A percentile compares a stretch with the other conserved stretches of the same genome.
phyloP scores from a whole-genome alignment of 805 yeast genomes.

The Cyberlindnera xylosilytica region DNA sequence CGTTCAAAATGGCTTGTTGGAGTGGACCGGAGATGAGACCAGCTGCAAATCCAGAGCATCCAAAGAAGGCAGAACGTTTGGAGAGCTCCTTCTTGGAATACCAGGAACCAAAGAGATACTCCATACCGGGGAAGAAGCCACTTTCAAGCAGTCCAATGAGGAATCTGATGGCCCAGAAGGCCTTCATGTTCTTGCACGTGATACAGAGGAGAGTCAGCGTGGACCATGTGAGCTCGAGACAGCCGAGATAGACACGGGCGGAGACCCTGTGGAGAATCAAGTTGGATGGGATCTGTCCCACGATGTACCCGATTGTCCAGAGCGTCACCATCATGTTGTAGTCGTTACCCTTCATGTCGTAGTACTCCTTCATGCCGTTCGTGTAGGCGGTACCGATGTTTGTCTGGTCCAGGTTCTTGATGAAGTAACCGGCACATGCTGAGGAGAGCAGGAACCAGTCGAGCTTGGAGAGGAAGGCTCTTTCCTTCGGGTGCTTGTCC shows the following conservation, averaged over 20 bases:
- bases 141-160: constrained; percentile 44
- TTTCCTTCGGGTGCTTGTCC: constrained; percentile 37
- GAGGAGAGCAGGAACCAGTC: constrained; percentile 40
- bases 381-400: constrained; percentile 45
- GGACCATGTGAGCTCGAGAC: constrained; percentile 44
- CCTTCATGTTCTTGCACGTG: constrained; percentile 26
- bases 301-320: constrained; percentile 49
- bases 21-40: constrained; percentile 33
- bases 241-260: constrained; percentile 43
- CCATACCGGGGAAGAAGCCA: constrained; percentile 38
- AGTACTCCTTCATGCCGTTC: constrained; percentile 45
- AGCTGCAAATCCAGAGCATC: constrained; percentile 30
- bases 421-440: constrained; percentile 43
- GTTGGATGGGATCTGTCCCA: constrained; percentile 49
- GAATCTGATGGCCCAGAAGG: constrained; percentile 35
- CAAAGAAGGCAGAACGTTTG: constrained; percentile 33
- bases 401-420: constrained; percentile 40
- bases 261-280: constrained; percentile 40
- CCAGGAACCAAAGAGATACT: constrained; percentile 37
- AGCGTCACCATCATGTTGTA: constrained; percentile 42
- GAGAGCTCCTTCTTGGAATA: constrained; percentile 33
- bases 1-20: constrained; percentile 31
- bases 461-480: constrained; percentile 32
- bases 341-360: constrained; percentile 37
- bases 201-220: constrained; percentile 35